These are phyloP conservation scores for Sporothrix dimorphospora DNA, from an alignment of 2,329 filamentous ascomycete species.

Conservation along the genomic window DNA sequence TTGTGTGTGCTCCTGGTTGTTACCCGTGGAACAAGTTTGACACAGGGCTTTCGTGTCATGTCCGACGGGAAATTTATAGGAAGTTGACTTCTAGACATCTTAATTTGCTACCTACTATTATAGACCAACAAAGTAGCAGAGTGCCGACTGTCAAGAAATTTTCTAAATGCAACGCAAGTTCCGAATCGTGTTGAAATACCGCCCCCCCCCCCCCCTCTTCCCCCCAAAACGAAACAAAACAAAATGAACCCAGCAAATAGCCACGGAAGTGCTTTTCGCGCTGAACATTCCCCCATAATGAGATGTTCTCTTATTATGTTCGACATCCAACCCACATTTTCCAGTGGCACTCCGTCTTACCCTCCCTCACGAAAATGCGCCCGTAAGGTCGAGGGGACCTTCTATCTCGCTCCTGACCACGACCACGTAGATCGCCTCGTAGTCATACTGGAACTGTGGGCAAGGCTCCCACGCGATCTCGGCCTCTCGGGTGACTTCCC, in stretches of 20 bases:
- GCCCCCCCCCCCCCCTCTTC: too few relatives aligned
- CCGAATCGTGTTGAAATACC: neutral
- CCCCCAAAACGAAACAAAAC: neutral
- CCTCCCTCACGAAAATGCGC: slow-evolving; percentile 16
- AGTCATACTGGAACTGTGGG: slow-evolving; percentile 40
- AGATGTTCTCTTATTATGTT: neutral
- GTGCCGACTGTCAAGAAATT: neutral
- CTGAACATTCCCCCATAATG: neutral
- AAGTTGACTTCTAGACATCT: neutral
- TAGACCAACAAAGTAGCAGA: neutral
- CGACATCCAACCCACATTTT: neutral
- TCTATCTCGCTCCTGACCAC: slow-evolving; percentile 40
- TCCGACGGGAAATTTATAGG: neutral
- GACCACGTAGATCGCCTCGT: slow-evolving; percentile 41
- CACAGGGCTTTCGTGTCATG: neutral
- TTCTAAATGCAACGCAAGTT: neutral
- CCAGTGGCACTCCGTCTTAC: too few relatives aligned
- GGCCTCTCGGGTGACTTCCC: neutral
- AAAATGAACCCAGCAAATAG: neutral
- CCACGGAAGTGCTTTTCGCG: too few relatives aligned
- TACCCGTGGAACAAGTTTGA: neutral
- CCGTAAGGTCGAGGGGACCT: slow-evolving; percentile 32
- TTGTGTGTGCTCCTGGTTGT: neutral
- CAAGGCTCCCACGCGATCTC: slow-evolving; percentile 30
- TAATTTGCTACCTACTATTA: neutral